Conservation (phyloP, 257 asterid species). For the Ilex aquifolium region DNA sequence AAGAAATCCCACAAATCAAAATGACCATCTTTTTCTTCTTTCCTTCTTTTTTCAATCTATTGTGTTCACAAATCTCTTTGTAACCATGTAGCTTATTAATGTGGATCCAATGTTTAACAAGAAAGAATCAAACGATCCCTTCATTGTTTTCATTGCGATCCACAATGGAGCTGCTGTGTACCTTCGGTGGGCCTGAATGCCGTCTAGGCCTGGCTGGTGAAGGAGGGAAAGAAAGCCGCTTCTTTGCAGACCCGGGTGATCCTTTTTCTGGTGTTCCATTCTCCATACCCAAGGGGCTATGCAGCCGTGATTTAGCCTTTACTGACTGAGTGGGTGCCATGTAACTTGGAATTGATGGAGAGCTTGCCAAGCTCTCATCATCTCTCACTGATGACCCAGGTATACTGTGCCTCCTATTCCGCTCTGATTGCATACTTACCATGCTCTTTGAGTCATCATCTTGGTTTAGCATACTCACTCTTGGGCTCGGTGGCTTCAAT, state of each 20-base stretch:
- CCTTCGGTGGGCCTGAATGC: conserved; percentile 64
- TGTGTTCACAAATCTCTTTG: not conserved
- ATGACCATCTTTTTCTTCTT: conserved; percentile 1
- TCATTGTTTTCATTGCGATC: conserved; percentile 27
- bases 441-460: conserved; percentile 75
- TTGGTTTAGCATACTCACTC: conserved; percentile 41
- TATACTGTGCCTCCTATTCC: conserved; percentile 76
- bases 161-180: conserved; percentile 28
- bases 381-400: conserved; percentile 78
- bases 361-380: conserved; percentile 82
- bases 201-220: conserved; percentile 81
- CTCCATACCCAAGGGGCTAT: conserved; percentile 57
- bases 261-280: conserved; percentile 57
- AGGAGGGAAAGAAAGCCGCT: conserved; percentile 79
- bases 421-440: conserved; percentile 56
- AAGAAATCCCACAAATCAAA: conserved; percentile 2
- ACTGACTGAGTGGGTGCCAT: conserved; percentile 80
- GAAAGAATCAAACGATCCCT: conserved; percentile 19
- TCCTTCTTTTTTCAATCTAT: conserved; percentile 4
- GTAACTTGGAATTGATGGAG: conserved; percentile 74
- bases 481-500: conserved; percentile 60
- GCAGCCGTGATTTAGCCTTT: conserved; percentile 66
- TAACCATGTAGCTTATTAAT: not conserved
- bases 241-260: conserved; percentile 51
- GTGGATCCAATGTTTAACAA: no score